Evolutionary conservation across 129 eudicot species (phyloP).

Genomic region (Mikania micrantha): DNA sequence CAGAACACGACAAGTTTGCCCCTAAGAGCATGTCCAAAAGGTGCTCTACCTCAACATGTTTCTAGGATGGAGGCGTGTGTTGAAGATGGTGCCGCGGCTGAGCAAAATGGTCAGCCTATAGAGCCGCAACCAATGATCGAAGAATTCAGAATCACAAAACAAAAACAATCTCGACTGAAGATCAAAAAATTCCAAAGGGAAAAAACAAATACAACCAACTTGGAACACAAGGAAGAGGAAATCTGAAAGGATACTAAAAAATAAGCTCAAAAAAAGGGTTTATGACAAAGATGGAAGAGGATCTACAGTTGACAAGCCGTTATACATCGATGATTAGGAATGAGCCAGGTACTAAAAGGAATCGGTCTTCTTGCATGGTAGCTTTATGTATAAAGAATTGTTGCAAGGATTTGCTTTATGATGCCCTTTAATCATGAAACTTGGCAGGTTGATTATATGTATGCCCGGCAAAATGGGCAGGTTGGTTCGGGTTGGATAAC

Average conservation of each 20-base stretch:
- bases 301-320: neutral
- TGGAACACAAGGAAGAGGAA: neutral
- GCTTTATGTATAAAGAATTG: neutral
- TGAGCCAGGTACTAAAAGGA: neutral
- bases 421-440: neutral
- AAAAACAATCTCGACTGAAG: too few species aligned
- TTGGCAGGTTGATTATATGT: neutral
- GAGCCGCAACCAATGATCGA: neutral
- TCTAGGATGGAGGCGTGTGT: neutral
- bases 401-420: neutral
- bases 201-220: too few species aligned
- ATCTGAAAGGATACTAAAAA: conserved; percentile 13
- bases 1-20: neutral
- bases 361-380: neutral
- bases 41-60: conserved; percentile 1
- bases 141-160: neutral
- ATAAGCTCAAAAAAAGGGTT: neutral
- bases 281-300: conserved; percentile 18
- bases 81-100: neutral
- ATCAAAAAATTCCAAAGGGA: too few species aligned
- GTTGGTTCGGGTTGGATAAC: too few species aligned
- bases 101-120: neutral
- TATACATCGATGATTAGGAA: conserved; percentile 7
- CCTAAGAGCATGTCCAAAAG: neutral
- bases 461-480: too few species aligned